Evolutionary conservation across 176 grass and related monocot genomes (phyloP).

Genomic region (Oryza glaberrima): DNA sequence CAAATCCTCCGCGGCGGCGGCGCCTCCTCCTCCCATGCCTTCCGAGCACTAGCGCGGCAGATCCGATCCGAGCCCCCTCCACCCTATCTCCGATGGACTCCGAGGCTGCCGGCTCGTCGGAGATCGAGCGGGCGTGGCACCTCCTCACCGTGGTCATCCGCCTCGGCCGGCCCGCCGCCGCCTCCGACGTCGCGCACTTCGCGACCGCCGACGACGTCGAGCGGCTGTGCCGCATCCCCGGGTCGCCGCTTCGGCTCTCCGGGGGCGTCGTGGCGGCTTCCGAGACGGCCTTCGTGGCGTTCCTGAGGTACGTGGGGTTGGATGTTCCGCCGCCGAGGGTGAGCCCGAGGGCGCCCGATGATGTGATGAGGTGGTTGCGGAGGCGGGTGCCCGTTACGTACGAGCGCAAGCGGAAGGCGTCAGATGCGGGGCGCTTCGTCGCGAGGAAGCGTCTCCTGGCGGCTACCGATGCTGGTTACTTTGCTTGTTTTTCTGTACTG

Average conservation of each 20-base stretch:
- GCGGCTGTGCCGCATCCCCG: constrained; percentile 46
- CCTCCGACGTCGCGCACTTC: constrained; percentile 39
- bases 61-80: constrained; percentile 44
- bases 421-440: constrained; percentile 12
- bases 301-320: constrained; percentile 46
- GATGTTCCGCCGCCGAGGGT: constrained; percentile 26
- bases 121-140: constrained; percentile 76
- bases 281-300: constrained; percentile 26
- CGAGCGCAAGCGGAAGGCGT: constrained; percentile 68
- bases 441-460: constrained; percentile 56
- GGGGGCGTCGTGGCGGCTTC: constrained; percentile 54
- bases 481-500: constrained; percentile 25
- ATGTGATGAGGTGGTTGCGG: background rate
- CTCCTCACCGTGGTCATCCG: constrained; percentile 80
- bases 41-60: constrained; percentile 14
- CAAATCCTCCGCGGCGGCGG: background rate
- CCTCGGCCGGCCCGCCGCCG: constrained; percentile 51
- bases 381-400: constrained; percentile 32
- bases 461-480: constrained; percentile 51
- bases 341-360: background rate
- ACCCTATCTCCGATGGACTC: constrained; percentile 37
- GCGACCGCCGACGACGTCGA: constrained; percentile 31
- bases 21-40: constrained; percentile 1
- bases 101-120: background rate
- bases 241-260: constrained; percentile 59